Evolutionary conservation across 495 filamentous ascomycete genomes (phyloP).

Genomic region (Aspergillus homomorphus): DNA sequence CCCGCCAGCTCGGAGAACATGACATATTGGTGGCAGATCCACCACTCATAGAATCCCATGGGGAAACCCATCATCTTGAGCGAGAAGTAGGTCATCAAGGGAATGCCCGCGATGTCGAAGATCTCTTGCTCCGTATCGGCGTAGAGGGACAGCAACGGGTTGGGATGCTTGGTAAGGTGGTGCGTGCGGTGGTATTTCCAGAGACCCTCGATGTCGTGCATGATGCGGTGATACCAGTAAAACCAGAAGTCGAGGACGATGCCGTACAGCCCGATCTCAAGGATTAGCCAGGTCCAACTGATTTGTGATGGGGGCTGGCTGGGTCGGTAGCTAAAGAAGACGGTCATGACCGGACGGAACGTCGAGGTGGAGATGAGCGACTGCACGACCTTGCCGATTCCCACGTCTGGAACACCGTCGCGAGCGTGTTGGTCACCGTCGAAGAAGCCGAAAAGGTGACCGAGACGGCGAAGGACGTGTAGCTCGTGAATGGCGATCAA

Average conservation of each 20-base stretch:
- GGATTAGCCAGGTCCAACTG: slow-evolving; percentile 16
- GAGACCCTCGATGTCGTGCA: slow-evolving; percentile 17
- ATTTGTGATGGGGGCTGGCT: slow-evolving; percentile 5
- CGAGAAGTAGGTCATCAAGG: slow-evolving; percentile 15
- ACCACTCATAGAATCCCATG: slow-evolving; percentile 24
- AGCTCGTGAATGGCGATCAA: slow-evolving; percentile 14
- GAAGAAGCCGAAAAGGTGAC: slow-evolving; percentile 15
- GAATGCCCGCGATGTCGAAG: slow-evolving; percentile 22
- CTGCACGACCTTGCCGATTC: slow-evolving; percentile 10
- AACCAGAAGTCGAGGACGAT: slow-evolving; percentile 16
- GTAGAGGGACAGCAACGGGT: slow-evolving; percentile 19
- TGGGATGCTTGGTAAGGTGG: slow-evolving; percentile 22
- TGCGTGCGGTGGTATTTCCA: slow-evolving; percentile 24
- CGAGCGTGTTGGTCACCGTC: slow-evolving; percentile 18
- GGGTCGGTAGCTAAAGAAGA: slow-evolving; percentile 13
- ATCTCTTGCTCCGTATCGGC: slow-evolving; percentile 20
- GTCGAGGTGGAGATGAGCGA: slow-evolving; percentile 17
- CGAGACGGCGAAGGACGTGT: slow-evolving; percentile 15
- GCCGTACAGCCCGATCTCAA: slow-evolving; percentile 14
- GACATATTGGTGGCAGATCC: slow-evolving; percentile 20
- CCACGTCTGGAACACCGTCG: slow-evolving; percentile 18
- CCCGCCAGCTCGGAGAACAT: slow-evolving; percentile 19
- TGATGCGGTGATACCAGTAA: slow-evolving; percentile 19
- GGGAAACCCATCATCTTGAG: slow-evolving; percentile 18
- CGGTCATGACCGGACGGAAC: slow-evolving; percentile 15